Evolutionary conservation across 495 filamentous ascomycete genomes (phyloP).

Genomic region (Evansstolkia leycettana): DNA sequence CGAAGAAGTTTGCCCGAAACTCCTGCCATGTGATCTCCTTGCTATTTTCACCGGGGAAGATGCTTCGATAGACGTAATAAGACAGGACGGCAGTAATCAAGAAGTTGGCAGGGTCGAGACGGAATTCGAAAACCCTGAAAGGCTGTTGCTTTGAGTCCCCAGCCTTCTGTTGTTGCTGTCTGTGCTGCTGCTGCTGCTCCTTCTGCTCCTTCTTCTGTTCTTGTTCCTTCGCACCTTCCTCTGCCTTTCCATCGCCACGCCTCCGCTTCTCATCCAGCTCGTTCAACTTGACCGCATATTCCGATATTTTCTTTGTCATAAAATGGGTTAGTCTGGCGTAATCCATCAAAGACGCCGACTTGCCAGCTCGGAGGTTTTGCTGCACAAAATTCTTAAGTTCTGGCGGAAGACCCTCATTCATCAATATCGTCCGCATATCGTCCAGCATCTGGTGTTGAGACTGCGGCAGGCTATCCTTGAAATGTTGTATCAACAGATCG

Average conservation of each 20-base stretch:
- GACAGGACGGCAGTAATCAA: slow-evolving; percentile 44
- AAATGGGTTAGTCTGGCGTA: slow-evolving; percentile 23
- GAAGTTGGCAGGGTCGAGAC: slow-evolving; percentile 43
- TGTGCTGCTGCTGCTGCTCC: slow-evolving; percentile 7
- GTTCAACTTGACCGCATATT: slow-evolving; percentile 35
- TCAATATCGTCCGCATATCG: slow-evolving; percentile 19
- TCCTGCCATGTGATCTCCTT: slow-evolving; percentile 97
- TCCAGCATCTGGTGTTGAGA: slow-evolving; percentile 19
- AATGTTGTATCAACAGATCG: slow-evolving; percentile 16
- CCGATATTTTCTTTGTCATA: slow-evolving; percentile 25
- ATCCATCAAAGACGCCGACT: slow-evolving; percentile 25
- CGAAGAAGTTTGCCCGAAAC: slow-evolving; percentile 79
- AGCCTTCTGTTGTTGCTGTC: slow-evolving; percentile 15
- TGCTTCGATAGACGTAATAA: slow-evolving; percentile 47
- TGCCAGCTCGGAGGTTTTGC: slow-evolving; percentile 14
- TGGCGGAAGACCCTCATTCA: slow-evolving; percentile 19
- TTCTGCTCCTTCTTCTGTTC: slow-evolving; percentile 13
- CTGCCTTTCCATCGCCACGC: slow-evolving; percentile 6
- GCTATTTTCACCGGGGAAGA: slow-evolving; percentile 52
- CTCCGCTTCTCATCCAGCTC: slow-evolving; percentile 32
- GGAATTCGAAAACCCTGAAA: slow-evolving; percentile 32
- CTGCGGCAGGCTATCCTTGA: slow-evolving; percentile 16
- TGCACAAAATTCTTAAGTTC: slow-evolving; percentile 21
- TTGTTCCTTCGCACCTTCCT: slow-evolving; percentile 14
- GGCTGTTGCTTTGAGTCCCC: slow-evolving; percentile 11